phyloP scores from a whole-genome alignment of 2,329 filamentous ascomycete species.

The Neonectria magnoliae region DNA sequence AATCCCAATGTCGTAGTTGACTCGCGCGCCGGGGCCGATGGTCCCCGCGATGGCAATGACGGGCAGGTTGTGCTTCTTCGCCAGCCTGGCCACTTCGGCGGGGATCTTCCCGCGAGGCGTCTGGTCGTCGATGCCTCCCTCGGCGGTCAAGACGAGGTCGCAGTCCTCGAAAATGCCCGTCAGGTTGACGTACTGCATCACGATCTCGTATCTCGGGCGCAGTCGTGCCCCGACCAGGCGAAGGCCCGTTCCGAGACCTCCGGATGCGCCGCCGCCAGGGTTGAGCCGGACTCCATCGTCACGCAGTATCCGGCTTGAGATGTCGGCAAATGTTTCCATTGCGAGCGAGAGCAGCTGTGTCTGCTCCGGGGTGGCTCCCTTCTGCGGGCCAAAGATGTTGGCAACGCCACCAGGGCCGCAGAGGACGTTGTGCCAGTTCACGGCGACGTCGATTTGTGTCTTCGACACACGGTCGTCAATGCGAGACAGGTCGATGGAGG shows the following conservation, averaged over 20 bases:
- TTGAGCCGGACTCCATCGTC: slow-evolving; percentile 47
- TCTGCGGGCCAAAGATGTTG: slow-evolving; percentile 61
- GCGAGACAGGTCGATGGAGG: slow-evolving; percentile 50
- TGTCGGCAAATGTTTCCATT: slow-evolving; percentile 54
- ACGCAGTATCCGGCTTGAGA: slow-evolving; percentile 47
- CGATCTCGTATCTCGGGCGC: slow-evolving; percentile 58
- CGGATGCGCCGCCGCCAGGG: slow-evolving; percentile 62
- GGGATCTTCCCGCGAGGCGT: slow-evolving; percentile 64
- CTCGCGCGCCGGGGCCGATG: slow-evolving; percentile 47
- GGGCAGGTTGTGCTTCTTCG: slow-evolving; percentile 55
- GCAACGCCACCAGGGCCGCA: slow-evolving; percentile 60
- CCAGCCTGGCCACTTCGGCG: slow-evolving; percentile 60
- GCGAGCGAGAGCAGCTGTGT: slow-evolving; percentile 54
- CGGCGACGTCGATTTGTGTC: slow-evolving; percentile 58
- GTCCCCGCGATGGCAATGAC: slow-evolving; percentile 54
- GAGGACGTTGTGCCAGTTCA: slow-evolving; percentile 62
- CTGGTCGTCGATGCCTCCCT: slow-evolving; percentile 63
- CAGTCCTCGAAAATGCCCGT: slow-evolving; percentile 57
- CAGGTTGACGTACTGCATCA: slow-evolving; percentile 61
- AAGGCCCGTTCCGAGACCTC: slow-evolving; percentile 62
- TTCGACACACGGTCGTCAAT: slow-evolving; percentile 44
- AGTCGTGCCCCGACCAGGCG: slow-evolving; percentile 58
- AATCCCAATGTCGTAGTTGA: slow-evolving; percentile 49
- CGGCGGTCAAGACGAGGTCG: slow-evolving; percentile 62
- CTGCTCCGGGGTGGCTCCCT: slow-evolving; percentile 57